Percentiles rank a stretch among this genome's conserved stretches.
Evolutionary conservation across 2,329 filamentous ascomycete species (phyloP).

Genomic region (Colletotrichum karsti): DNA sequence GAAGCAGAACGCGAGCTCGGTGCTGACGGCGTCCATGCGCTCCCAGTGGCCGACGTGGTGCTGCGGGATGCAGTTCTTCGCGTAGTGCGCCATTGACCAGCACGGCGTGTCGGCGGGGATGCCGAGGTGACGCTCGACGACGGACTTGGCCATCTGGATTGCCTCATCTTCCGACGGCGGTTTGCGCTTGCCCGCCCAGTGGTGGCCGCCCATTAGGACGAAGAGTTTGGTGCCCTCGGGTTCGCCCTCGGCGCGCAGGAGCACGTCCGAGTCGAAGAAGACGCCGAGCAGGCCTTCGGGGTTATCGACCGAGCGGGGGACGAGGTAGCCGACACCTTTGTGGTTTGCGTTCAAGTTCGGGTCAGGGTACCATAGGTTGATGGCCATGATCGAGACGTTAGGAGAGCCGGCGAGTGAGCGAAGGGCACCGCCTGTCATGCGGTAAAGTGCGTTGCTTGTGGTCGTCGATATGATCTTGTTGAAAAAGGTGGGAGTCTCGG

Average conservation of each 20-base stretch:
- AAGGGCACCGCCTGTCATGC: constrained; percentile 46
- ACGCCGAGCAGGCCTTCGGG: constrained; percentile 88
- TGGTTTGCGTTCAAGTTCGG: constrained; percentile 68
- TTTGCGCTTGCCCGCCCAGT: constrained; percentile 86
- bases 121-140: constrained; percentile 78
- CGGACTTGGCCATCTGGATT: constrained; percentile 71
- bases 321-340: constrained; percentile 88
- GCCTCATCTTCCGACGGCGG: constrained; percentile 72
- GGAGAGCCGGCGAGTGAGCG: constrained; percentile 62
- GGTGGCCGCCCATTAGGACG: constrained; percentile 94
- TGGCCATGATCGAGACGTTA: constrained; percentile 86
- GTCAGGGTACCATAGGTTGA: constrained; percentile 85
- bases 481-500: constrained; percentile 41
- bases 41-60: constrained; percentile 81
- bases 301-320: constrained; percentile 82
- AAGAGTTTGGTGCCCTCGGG: constrained; percentile 64
- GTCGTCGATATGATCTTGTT: constrained; percentile 74
- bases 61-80: constrained; percentile 85
- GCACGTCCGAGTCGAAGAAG: constrained; percentile 83
- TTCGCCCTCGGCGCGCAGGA: constrained; percentile 41
- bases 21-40: constrained; percentile 66
- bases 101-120: constrained; percentile 69
- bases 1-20: constrained; percentile 64
- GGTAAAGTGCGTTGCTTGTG: constrained; percentile 54
- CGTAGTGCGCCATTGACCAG: constrained; percentile 66